Evolutionary conservation across 129 eudicot species (phyloP).

Genomic region (Helianthus tuberosus): DNA sequence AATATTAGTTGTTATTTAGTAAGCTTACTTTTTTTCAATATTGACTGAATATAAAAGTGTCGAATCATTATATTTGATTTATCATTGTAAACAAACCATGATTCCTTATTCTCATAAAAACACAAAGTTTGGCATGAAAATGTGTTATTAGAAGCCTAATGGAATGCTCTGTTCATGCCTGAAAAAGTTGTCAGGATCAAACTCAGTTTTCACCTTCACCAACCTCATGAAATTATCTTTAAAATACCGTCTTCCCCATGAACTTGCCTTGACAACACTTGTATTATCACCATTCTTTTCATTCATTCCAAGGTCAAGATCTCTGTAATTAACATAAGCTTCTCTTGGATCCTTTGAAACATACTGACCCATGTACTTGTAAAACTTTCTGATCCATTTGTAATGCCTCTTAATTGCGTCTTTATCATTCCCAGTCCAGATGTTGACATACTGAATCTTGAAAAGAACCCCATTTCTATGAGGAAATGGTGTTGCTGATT

Average conservation of each 20-base stretch:
- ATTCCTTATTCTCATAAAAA: too few relatives aligned
- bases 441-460: slow-evolving; percentile 39
- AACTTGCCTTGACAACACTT: slow-evolving; percentile 28
- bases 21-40: too few relatives aligned
- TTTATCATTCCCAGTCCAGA: slow-evolving; percentile 16
- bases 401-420: slow-evolving; percentile 18
- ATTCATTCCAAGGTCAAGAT: slow-evolving; percentile 47
- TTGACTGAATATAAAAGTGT: too few relatives aligned
- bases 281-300: slow-evolving; percentile 29
- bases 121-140: too few relatives aligned
- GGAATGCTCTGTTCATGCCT: slow-evolving; percentile 53
- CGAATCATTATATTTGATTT: too few relatives aligned
- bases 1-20: too few relatives aligned
- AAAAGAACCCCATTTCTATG: slow-evolving; percentile 40
- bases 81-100: too few relatives aligned
- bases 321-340: slow-evolving; percentile 47
- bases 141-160: neutral
- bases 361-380: slow-evolving; percentile 36
- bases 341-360: slow-evolving; percentile 42
- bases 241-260: slow-evolving; percentile 38
- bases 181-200: slow-evolving; percentile 43
- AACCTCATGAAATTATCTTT: slow-evolving; percentile 34
- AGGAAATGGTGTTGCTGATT: slow-evolving; percentile 45
- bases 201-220: slow-evolving; percentile 33
- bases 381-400: slow-evolving; percentile 31